Evolutionary conservation across 257 asterid genomes (phyloP), one percentile per base, ranked within the genome.

Genomic region (Petrea volubilis): DNA sequence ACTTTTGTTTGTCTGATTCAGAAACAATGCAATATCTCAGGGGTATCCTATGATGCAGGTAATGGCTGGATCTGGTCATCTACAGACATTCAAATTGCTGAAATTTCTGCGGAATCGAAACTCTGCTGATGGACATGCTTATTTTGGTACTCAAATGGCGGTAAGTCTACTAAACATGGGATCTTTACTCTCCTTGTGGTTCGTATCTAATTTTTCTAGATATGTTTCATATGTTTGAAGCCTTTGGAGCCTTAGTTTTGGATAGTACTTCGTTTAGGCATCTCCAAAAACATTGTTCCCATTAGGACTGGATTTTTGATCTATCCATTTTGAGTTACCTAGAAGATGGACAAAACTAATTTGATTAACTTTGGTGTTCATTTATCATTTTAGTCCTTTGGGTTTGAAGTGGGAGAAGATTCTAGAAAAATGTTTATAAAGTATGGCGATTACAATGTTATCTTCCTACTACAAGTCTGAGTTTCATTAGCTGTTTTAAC

Each of bases 61-160:
- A 74, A 90, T 95, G 99, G 96, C 99, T 68, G 99, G 99, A 70
- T 95, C 99, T 38, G 99, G 99, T 60, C 90, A 95, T 82, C 89
- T 95, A 52, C 90, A 84, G 74, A 95, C 96, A 38, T 84, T 95
- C 69, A 88, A 85, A 77, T 77, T 95, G 74, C 82, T 95, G 81
- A 95, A 90, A 81, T 95, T 89, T 87, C 90, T 95, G 34, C 95
- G 97, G 31, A 81, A 75, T 59, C 90, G 97, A 81, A 88, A 79
- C 82, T 83, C 88, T 51, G 79, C 84, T 43, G 99, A 95, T 69
- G 97, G 96, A 36, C 87, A 84, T 75, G 78, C 93, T 57, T 85
- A 77, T 76, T 95, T 81, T 79, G 97, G 97, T 56, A 73, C 79
- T 78, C 99, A 95, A 79, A 91, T 90, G 96, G 96, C 92, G 36